Evolutionary conservation across 495 filamentous ascomycete species (phyloP).

Genomic region (Penicillium steckii): DNA sequence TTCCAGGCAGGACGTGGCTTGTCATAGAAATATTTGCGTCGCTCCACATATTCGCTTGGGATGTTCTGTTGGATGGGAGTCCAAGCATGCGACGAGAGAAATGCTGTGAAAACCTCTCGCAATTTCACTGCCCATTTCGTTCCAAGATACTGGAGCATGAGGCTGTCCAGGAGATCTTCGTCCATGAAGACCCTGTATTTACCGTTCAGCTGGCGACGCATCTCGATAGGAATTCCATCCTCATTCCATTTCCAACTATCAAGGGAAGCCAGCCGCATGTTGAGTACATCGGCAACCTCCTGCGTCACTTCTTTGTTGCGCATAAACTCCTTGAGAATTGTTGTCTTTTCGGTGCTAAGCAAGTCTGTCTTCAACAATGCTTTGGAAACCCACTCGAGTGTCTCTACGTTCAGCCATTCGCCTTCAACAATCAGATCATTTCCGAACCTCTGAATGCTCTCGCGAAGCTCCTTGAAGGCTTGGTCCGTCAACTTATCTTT

Average conservation of each 20-base stretch:
- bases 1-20: neutral
- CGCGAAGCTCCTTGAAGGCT: slow-evolving; percentile 43
- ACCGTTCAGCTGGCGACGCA: slow-evolving; percentile 61
- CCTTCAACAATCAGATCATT: slow-evolving; percentile 29
- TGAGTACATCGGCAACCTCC: slow-evolving; percentile 66
- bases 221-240: slow-evolving; percentile 53
- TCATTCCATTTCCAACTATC: slow-evolving; percentile 61
- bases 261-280: slow-evolving; percentile 61
- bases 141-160: slow-evolving; percentile 66
- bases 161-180: slow-evolving; percentile 63
- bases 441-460: slow-evolving; percentile 46
- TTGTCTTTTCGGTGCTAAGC: slow-evolving; percentile 57
- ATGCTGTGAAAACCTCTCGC: slow-evolving; percentile 36
- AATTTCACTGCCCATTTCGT: slow-evolving; percentile 59
- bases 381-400: slow-evolving; percentile 50
- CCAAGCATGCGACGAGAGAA: slow-evolving; percentile 40
- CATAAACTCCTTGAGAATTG: slow-evolving; percentile 58
- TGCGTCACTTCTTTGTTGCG: slow-evolving; percentile 52
- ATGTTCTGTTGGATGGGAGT: slow-evolving; percentile 34
- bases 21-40: slow-evolving; percentile 51
- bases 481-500: slow-evolving; percentile 36
- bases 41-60: slow-evolving; percentile 40
- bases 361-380: slow-evolving; percentile 56
- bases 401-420: slow-evolving; percentile 32
- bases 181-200: slow-evolving; percentile 63